phyloP scores from a whole-genome alignment of 148 eudicot species.

The Chenopodium formosanum region DNA sequence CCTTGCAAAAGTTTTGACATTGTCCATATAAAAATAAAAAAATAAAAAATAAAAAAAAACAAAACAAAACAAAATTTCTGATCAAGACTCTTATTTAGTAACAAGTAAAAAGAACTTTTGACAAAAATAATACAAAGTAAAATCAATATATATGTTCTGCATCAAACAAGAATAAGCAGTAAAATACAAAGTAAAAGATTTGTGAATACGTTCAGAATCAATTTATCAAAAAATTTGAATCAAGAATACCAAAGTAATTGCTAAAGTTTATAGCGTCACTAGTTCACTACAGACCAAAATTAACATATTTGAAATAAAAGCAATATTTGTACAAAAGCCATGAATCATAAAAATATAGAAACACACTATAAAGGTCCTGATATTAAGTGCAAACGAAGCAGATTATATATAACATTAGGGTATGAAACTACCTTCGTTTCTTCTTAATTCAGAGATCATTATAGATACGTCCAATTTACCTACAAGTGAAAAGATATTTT shows the following conservation, averaged over 20 bases:
- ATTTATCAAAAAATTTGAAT: background rate
- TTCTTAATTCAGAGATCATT: slow-evolving; percentile 90
- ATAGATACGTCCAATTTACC: slow-evolving; percentile 86
- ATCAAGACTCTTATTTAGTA: no score
- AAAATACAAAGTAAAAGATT: no score
- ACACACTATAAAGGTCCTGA: slow-evolving; percentile 6
- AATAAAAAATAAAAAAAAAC: no score
- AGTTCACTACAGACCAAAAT: background rate
- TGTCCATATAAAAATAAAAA: no score
- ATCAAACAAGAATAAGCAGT: background rate
- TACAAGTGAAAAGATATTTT: slow-evolving; percentile 92
- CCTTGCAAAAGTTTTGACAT: background rate
- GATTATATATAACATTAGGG: slow-evolving; percentile 43
- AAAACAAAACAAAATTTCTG: no score
- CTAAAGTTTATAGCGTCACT: background rate
- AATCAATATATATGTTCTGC: no score
- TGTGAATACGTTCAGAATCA: background rate
- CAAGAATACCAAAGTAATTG: background rate
- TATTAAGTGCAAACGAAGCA: slow-evolving; percentile 20
- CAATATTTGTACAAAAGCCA: background rate
- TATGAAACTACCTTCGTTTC: slow-evolving; percentile 92
- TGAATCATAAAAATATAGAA: background rate
- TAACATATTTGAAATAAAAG: background rate
- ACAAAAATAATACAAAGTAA: no score
- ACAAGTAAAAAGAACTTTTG: no score